phyloP scores from a whole-genome alignment of 257 asterid genomes.

The Asclepias syriaca region DNA sequence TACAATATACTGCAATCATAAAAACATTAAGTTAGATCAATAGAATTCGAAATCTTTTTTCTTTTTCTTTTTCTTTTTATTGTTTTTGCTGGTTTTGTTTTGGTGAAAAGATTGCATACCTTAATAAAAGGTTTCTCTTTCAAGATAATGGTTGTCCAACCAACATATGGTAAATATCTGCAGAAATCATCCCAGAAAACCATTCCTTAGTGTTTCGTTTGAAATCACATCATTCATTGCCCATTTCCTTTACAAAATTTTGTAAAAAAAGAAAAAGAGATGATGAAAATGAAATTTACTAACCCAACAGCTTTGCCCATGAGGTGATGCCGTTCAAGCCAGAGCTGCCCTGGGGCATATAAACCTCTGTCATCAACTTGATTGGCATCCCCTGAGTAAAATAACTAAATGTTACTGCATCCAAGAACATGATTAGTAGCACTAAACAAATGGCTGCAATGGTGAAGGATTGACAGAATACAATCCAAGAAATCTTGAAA shows the following conservation, averaged over 20 bases:
- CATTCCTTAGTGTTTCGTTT: not conserved
- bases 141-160: constrained; percentile 72
- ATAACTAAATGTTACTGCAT: not conserved
- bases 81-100: too few relatives aligned
- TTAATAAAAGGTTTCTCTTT: constrained; percentile 62
- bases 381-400: constrained; percentile 56
- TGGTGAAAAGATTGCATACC: constrained; percentile 25
- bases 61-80: too few relatives aligned
- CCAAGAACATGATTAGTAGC: not conserved
- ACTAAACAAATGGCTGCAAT: not conserved
- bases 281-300: constrained; percentile 26
- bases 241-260: too few relatives aligned
- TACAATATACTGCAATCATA: constrained; percentile 48
- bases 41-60: too few relatives aligned
- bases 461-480: not conserved
- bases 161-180: constrained; percentile 68
- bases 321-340: constrained; percentile 63
- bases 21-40: not conserved
- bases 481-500: not conserved
- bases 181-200: not conserved
- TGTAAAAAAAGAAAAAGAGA: not conserved
- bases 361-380: constrained; percentile 38
- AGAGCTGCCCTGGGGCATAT: constrained; percentile 61
- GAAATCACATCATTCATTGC: too few relatives aligned
- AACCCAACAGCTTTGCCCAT: constrained; percentile 81